Conservation (phyloP, 2,329 filamentous ascomycete genomes). For the Monosporascus sp. region DNA sequence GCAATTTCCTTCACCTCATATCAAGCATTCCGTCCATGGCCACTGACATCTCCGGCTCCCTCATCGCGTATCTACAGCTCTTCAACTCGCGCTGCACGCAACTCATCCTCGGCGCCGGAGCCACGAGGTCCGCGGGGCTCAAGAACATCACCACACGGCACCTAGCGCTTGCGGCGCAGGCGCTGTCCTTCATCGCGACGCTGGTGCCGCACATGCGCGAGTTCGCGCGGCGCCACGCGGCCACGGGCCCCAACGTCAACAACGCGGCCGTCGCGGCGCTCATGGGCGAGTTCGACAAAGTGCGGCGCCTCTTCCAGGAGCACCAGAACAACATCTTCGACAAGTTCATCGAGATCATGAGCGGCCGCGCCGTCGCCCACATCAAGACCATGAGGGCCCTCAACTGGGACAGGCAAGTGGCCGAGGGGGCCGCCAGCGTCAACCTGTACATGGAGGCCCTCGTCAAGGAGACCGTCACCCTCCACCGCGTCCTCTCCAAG, state of each 20-base stretch:
- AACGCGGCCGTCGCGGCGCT: slow-evolving; percentile 47
- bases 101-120: slow-evolving; percentile 89
- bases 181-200: slow-evolving; percentile 79
- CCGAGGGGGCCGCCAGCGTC: slow-evolving; percentile 30
- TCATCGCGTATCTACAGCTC: slow-evolving; percentile 81
- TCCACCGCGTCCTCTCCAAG: slow-evolving; percentile 78
- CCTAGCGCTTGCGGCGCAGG: slow-evolving; percentile 84
- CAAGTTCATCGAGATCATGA: slow-evolving; percentile 91
- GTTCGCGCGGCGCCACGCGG: slow-evolving; percentile 74
- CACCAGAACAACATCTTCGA: slow-evolving; percentile 88
- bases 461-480: slow-evolving; percentile 75
- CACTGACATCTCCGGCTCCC: slow-evolving; percentile 68
- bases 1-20: slow-evolving; percentile 76
- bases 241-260: slow-evolving; percentile 35
- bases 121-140: slow-evolving; percentile 79
- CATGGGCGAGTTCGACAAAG: slow-evolving; percentile 84
- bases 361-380: slow-evolving; percentile 65
- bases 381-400: slow-evolving; percentile 69
- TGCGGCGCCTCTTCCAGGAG: slow-evolving; percentile 76
- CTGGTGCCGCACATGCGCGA: slow-evolving; percentile 87
- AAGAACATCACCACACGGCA: slow-evolving; percentile 97
- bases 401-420: slow-evolving; percentile 59
- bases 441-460: slow-evolving; percentile 82
- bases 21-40: slow-evolving; percentile 85
- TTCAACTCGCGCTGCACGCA: slow-evolving; percentile 98